A percentile compares a stretch with the other conserved stretches of the same genome.
phyloP scores from a whole-genome alignment of 2,329 filamentous ascomycete genomes.

The Aspergillus bombycis region DNA sequence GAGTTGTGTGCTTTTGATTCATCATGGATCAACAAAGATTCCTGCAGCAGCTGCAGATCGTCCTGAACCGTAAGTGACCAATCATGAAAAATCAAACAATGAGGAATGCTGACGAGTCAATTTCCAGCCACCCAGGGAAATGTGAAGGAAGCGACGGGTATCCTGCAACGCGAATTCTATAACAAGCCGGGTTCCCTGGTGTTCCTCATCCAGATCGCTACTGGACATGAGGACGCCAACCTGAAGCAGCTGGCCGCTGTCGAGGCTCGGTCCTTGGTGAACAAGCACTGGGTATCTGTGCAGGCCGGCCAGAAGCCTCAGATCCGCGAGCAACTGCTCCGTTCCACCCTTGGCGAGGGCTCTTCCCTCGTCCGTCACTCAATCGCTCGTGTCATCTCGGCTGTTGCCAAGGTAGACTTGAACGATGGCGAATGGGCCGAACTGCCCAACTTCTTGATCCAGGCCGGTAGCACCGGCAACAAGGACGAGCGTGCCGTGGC shows the following conservation, averaged over 20 bases:
- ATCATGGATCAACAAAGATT: constrained; percentile 82
- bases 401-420: constrained; percentile 83
- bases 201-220: constrained; percentile 83
- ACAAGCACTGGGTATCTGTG: constrained; percentile 82
- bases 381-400: constrained; percentile 82
- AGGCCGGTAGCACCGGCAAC: constrained; percentile 74
- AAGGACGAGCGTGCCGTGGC: constrained; percentile 85
- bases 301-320: constrained; percentile 74
- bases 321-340: constrained; percentile 79
- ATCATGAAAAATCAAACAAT: neutral
- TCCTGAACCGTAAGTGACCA: constrained; percentile 76
- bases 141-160: constrained; percentile 86
- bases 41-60: constrained; percentile 81
- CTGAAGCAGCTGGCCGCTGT: constrained; percentile 90
- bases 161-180: constrained; percentile 93
- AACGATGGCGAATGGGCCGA: constrained; percentile 84
- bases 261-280: constrained; percentile 79
- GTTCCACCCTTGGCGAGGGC: constrained; percentile 80
- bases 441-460: constrained; percentile 76
- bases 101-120: constrained; percentile 22
- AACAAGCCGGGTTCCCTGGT: constrained; percentile 80
- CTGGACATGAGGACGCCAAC: constrained; percentile 70
- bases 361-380: constrained; percentile 79
- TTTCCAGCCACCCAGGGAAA: constrained; percentile 78
- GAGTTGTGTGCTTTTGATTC: constrained; percentile 16